Evolutionary conservation across 2,329 filamentous ascomycete genomes (phyloP), one percentile per base, ranked within the genome.

Genomic region (Cercospora sp.): DNA sequence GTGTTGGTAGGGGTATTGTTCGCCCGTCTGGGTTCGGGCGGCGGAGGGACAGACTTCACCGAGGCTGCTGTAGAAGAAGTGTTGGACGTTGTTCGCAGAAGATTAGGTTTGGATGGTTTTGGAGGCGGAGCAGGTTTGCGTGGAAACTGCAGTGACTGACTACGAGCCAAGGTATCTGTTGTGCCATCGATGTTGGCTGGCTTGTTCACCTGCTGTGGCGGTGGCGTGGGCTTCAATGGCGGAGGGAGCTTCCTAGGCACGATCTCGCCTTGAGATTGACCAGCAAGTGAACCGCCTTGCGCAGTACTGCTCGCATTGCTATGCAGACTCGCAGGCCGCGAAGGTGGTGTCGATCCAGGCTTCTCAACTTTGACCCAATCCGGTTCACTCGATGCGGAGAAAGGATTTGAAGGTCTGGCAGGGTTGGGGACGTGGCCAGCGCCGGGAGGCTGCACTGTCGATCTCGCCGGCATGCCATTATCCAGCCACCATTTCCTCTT

Each of bases 321-420:
- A 45, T 69, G 67, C 13, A 69, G 33, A 3, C 73, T 73, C 23
- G 70, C 42, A 10, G 68, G 28, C n/a, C 73, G 67, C 7, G 72
- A 71, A 2, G 73, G 70, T 28, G 71, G 69, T 6, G 71, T 69
- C 8, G 63, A 71, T 20, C 63, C 61, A 1, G 77, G 77, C 45
- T 73, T 75, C 20, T 79, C 77, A 4, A 84, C 79, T 67, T 82
- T 80, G 40, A 97, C 88, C 95, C 95, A 98, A 75, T 97, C 94
- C 9, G 90, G 87, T 78, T 97, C 92, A 33, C 90, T 85, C 1
- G 87, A 89, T 0, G 86, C 83, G 1, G 85, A 86, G 78, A 96
- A 98, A 0, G 95, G 95, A 75, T 98, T 98, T 0, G 91, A 88
- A 12, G 88, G 87, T 59, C 92, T 87, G 33, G 88, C 85, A 1